phyloP scores from a whole-genome alignment of 257 asterid species.

The Ajuga chamaepitys region DNA sequence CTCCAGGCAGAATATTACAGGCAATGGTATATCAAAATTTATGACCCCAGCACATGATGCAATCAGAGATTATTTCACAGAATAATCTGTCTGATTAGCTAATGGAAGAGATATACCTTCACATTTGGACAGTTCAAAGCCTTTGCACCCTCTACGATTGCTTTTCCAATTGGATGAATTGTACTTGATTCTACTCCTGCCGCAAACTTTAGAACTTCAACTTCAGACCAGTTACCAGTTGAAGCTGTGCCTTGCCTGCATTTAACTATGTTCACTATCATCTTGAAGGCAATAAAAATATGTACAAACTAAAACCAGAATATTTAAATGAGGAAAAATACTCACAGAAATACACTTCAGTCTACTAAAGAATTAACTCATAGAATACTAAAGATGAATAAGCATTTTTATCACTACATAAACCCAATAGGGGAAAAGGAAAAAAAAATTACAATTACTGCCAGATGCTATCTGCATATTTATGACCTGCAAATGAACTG shows the following conservation, averaged over 20 bases:
- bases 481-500: background rate
- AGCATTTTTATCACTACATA: background rate
- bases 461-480: background rate
- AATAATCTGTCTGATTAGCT: background rate
- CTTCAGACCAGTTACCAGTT: constrained; percentile 61
- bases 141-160: constrained; percentile 86
- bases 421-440: background rate
- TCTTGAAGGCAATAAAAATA: constrained; percentile 10
- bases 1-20: background rate
- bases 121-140: constrained; percentile 40
- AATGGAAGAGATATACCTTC: constrained; percentile 41
- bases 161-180: constrained; percentile 96
- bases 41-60: constrained; percentile 2
- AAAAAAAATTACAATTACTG: background rate
- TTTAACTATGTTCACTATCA: constrained; percentile 16
- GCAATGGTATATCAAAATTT: background rate
- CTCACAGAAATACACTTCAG: background rate
- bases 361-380: no score
- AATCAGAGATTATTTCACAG: constrained; percentile 4
- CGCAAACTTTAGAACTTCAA: constrained; percentile 73
- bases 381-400: background rate
- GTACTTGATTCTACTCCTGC: constrained; percentile 97
- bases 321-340: background rate
- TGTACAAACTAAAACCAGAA: background rate
- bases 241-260: constrained; percentile 52